Base-by-base conservation (phyloP, 371 early-diverging fungal genomes). In the Haplosporangium sp. region DNA sequence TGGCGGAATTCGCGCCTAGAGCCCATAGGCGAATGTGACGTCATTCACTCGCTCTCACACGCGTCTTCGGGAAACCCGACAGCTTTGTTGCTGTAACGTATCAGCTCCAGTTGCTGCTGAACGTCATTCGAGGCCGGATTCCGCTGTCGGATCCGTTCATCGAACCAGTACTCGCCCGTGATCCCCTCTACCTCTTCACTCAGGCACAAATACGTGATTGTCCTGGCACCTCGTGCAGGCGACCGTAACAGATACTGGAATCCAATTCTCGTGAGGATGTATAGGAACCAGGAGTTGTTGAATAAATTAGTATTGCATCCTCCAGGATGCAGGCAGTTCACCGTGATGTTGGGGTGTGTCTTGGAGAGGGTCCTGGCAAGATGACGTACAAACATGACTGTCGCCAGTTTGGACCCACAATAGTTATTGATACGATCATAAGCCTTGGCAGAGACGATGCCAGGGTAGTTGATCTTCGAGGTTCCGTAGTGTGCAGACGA, bases 151-250 rank as follows among this genome's bases (percentile, higher is more conserved):
- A 77, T 77, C 43, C 77, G 59, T 55, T 77, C 77, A n/a, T 77
- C 77, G 20, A 77, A 77, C 77, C 77, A 77, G 48, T 60, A 77
- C 52, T 77, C 72, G 21, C 77, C 77, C 21, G 64, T 51, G 36
- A 77, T 71, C 1, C 77, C 77, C 47, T 77, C 77, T 1, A 77
- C 77, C 64, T 77, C 77, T 58, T 77, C 77, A 23, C 77, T 77
- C 64, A 77, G 45, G 0, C 55, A 57, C 46, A 77, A 47, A 36
- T 77, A 77, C 12, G 54, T 42, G 57, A 77, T 64, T 7, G 68
- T 67, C 45, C 77, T 71, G 6, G 77, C 72, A 0, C 77, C 77
- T n/a, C 77, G 50, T 1, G 55, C 41, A 0, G 77, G 64, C 1
- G 72, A 47, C 14, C 77, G 20, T 47, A 77, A 62, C 10, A 71